A percentile compares a stretch with the other conserved stretches of the same genome.
phyloP scores from a whole-genome alignment of 2,329 filamentous ascomycete genomes.

The Ascomycota sp. region DNA sequence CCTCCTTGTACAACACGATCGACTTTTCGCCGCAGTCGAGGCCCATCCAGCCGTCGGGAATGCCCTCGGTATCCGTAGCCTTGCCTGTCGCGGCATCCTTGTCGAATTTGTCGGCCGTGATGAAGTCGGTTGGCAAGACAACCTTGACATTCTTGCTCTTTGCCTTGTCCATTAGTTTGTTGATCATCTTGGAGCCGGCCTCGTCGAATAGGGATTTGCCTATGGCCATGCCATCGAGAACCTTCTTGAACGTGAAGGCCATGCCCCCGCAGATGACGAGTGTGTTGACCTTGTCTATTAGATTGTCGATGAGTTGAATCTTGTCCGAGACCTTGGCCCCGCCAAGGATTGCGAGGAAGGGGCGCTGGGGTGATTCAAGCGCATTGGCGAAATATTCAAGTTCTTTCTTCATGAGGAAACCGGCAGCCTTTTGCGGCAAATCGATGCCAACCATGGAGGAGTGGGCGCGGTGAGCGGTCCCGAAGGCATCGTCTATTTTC shows the following conservation, averaged over 20 bases:
- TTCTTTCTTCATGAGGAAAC: conserved; percentile 99
- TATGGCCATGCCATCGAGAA: conserved; percentile 75
- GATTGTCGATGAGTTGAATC: conserved; percentile 98
- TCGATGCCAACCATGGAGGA: conserved; percentile 98
- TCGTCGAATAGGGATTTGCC: conserved; percentile 87
- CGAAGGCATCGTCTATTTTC: conserved; percentile 74
- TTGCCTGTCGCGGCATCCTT: conserved; percentile 62
- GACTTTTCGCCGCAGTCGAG: conserved; percentile 86
- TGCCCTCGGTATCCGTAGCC: conserved; percentile 72
- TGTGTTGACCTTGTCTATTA: conserved; percentile 93
- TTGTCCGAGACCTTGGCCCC: conserved; percentile 98
- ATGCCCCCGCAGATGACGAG: conserved; percentile 93
- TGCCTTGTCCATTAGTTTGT: conserved; percentile 76
- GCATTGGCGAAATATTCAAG: conserved; percentile 98
- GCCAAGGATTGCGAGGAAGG: conserved; percentile 95
- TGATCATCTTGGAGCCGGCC: conserved; percentile 79
- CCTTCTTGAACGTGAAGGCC: conserved; percentile 99
- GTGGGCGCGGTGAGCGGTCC: conserved; percentile 94
- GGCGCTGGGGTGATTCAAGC: conserved; percentile 77
- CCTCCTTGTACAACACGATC: conserved; percentile 68
- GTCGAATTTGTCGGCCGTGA: conserved; percentile 89
- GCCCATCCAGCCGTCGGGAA: conserved; percentile 95
- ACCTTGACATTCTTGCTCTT: conserved; percentile 93
- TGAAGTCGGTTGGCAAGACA: conserved; percentile 82
- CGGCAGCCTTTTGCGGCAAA: conserved; percentile 88